A percentile compares a stretch with the other conserved stretches of the same genome.
Conservation (phyloP, 2,329 filamentous ascomycete genomes). For the Cladosporium cucumerinum region DNA sequence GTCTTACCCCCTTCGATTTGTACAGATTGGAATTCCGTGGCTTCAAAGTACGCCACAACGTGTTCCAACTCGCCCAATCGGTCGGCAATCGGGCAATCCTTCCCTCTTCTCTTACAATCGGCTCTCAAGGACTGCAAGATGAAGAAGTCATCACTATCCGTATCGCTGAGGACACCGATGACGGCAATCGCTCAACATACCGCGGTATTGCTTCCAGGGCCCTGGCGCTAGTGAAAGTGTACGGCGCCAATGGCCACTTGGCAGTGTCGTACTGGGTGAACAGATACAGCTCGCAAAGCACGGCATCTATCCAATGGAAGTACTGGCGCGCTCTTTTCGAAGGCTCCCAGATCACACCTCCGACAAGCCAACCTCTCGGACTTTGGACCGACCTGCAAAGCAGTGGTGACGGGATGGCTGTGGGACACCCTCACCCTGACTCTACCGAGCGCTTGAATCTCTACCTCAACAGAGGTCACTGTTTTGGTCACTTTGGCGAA, state of each 20-base stretch:
- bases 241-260: neutral
- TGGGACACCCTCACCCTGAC: constrained; percentile 1
- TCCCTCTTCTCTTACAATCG: neutral
- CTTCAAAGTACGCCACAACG: constrained; percentile 25
- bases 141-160: neutral
- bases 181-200: neutral
- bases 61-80: constrained; percentile 27
- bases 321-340: constrained; percentile 25
- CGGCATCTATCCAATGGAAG: constrained; percentile 27
- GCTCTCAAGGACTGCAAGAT: neutral
- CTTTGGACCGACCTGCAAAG: constrained; percentile 16
- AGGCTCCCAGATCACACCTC: neutral
- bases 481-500: neutral
- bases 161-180: neutral
- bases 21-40: constrained; percentile 31
- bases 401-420: constrained; percentile 18
- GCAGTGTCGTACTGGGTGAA: constrained; percentile 29
- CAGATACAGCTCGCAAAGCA: constrained; percentile 20
- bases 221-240: neutral
- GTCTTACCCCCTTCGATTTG: constrained; percentile 22
- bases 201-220: neutral
- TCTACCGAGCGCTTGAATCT: constrained; percentile 14
- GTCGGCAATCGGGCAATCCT: constrained; percentile 8
- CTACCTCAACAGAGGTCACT: constrained; percentile 21
- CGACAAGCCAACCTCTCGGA: neutral